Evolutionary conservation across 169 alveolate genomes (phyloP), one percentile per base, ranked within the genome.

Genomic region (Plasmodium fragile): DNA sequence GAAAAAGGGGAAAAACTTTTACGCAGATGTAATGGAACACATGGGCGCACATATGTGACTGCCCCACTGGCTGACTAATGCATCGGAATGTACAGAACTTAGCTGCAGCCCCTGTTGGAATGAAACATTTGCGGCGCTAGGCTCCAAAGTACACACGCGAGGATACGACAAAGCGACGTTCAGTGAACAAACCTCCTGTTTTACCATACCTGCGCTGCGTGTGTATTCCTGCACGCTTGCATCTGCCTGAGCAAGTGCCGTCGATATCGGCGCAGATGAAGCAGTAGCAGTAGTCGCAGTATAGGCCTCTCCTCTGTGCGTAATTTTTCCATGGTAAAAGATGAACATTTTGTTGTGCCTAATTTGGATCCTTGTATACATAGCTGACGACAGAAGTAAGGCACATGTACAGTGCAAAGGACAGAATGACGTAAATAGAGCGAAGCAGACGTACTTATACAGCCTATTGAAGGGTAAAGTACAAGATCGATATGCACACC

Each of bases 331-430:
- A 18, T 28, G 34, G 25, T 18, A 18, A 77, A 80, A 52, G 65
- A 85, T 85, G 93, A 73, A 28, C 59, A 52, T 85, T 49, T 4
- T 85, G 77, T 16, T 75, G 52, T 85, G 43, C 79, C 22, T 75
- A 52, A 11, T 77, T 22, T 52, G 77, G 25, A 13, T 85, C 65
- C 43, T 85, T 73, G 34, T 75, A 85, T 75, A 85, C 25, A 25
- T 85, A 75, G 79, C n/a, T 77, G 36, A 32, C 6, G 59, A 73
- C 3, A 18, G 52, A 45, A 28, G 30, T 10, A 18, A 82, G 18
- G 30, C 36, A 69, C 10, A 22, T 13, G 92, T 82, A 11, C 16
- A 73, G 0, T 85, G 93, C 81, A 53, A 59, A 75, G 75, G 69
- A 30, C 52, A 45, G 39, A 52, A 85, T 53, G 80, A 85, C 30